Evolutionary conservation across 768 basidiomycete species (phyloP).

Genomic region (Auricularia sp.): DNA sequence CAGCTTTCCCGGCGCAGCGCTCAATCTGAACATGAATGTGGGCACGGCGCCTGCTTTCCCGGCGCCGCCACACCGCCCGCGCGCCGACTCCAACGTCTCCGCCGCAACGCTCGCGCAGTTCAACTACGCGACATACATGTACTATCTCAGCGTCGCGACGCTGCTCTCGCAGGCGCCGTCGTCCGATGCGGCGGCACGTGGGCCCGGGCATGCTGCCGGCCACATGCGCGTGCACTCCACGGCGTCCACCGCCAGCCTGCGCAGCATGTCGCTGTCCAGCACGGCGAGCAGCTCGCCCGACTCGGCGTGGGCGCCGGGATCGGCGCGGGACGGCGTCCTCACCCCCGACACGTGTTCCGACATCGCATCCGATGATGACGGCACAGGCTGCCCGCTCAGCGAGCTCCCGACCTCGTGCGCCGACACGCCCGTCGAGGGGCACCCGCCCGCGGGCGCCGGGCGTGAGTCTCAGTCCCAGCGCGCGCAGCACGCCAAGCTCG

Average conservation of each 20-base stretch:
- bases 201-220: neutral
- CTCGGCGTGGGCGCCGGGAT: neutral
- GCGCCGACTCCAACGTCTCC: neutral
- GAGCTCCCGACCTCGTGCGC: neutral
- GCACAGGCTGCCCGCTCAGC: neutral
- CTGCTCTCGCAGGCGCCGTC: neutral
- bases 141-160: neutral
- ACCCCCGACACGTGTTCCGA: slow-evolving; percentile 2
- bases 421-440: neutral
- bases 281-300: neutral
- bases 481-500: neutral
- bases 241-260: neutral
- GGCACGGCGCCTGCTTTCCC: neutral
- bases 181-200: neutral
- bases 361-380: slow-evolving; percentile 1
- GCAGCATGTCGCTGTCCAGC: neutral
- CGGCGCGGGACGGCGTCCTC: neutral
- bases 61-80: neutral
- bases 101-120: neutral
- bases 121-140: slow-evolving; percentile 1
- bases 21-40: too few relatives aligned
- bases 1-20: too few relatives aligned
- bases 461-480: neutral
- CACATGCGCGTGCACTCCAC: neutral
- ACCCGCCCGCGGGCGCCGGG: neutral